Base-by-base conservation (phyloP, 1,139 yeast species). In the Scheffersomyces segobiensis region DNA sequence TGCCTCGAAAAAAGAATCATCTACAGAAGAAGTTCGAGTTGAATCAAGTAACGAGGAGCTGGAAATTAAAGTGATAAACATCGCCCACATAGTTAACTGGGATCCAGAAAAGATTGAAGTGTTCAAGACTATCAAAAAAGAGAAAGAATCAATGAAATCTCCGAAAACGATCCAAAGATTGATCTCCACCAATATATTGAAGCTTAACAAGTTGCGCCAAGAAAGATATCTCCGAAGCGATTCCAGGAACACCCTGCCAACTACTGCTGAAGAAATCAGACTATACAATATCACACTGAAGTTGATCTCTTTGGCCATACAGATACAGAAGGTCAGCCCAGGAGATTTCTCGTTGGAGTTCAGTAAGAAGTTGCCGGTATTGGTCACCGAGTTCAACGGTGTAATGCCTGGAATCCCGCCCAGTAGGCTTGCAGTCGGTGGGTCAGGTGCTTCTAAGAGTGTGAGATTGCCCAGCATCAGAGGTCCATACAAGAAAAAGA, bases 351-450 rank as follows among this genome's bases (percentile, higher is more conserved):
- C 83, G 14, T 62, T 72, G 49, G 67, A 71, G 52, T 71, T 79
- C 56, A 78, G 81, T 63, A 71, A 77, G 53, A 80, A 74, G 57
- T 67, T 93, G 52, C 97, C 97, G 0, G 89, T 90, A 0, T 79
- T 90, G 58, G 86, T 87, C 67, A 84, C 88, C 20, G 91, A 89
- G 64, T 93, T 90, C 67, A 78, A 84, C 52, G 98, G 98, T 56
- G 83, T 89, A 0, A 80, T 93, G 67, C 98, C 97, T 1, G 92
- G 92, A 0, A 78, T 82, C 57, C 59, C 75, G 5, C 76, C 56
- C 69, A 74, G 60, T 42, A 61, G 61, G 62, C 63, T 49, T 67
- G 67, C 55, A 54, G 55, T 63, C 2, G 56, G 57, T 46, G 3
- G 17, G 8, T 12, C 42, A 10, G 42, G 58, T 59, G 50, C 56